Evolutionary conservation across 2,329 filamentous ascomycete species (phyloP), one percentile per base, ranked within the genome.

Genomic region (Xylariaceae sp.): DNA sequence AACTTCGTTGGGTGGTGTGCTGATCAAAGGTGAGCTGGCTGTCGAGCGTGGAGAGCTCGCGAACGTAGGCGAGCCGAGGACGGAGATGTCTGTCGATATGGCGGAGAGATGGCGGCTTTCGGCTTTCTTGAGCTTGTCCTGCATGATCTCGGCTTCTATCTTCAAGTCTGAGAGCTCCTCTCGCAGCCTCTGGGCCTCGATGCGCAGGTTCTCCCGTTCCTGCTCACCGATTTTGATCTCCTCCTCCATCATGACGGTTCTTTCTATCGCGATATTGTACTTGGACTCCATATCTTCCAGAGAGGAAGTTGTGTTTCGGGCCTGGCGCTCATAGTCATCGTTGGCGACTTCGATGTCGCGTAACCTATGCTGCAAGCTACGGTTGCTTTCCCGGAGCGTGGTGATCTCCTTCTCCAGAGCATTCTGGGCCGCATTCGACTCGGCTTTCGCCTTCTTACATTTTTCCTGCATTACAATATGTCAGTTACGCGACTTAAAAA

Each of bases 341-440:
- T 97, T 98, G 60, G 86, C 88, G 39, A 98, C 92, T 65, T 98
- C 92, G 53, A 90, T 95, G 62, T 98, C 92, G 51, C 92, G 83
- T 41, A 98, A 70, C 63, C 77, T 86, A 47, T 95, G 71, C 55
- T 92, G 85, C 45, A 96, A 66, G 3, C 83, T 81, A 50, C 92
- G 75, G 62, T 88, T 94, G 34, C 80, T 64, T 50, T 98, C 89
- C 57, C 92, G 84, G 54, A 98, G 73, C 7, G 77, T 83, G 5
- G 92, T 98, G 55, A 98, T 89, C 64, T 98, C 92, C 65, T 96
- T 97, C 65, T 98, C 89, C 37, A 98, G 74, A 3, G 73, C 71
- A 57, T 83, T 89, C 59, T 97, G 92, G 39, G 86, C 88, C 36
- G 78, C 68, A 60, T 84, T 90, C 29, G 87, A 84, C 66, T 98